Evolutionary conservation across 352 stramenopile species (phyloP).

Genomic region (Saprolegnia diclina): DNA sequence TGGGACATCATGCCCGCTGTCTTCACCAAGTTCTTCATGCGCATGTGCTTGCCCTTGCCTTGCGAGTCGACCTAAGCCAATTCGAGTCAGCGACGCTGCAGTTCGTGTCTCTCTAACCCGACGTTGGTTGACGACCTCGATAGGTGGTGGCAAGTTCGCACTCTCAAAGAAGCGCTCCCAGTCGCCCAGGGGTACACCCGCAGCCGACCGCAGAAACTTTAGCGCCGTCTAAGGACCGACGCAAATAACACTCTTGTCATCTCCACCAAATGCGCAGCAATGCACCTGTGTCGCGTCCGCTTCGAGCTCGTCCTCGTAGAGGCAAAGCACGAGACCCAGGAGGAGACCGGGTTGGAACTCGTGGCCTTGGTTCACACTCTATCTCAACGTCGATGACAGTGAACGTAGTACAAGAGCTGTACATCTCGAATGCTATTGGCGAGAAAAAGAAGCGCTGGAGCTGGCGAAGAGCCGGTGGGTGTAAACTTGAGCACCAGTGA

Average conservation of each 20-base stretch:
- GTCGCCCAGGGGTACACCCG: constrained; percentile 34
- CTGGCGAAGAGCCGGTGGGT: constrained; percentile 7
- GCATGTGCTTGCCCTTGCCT: constrained; percentile 1
- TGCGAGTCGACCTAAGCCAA: background rate
- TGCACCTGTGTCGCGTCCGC: constrained; percentile 20
- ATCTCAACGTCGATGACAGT: background rate
- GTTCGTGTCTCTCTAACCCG: background rate
- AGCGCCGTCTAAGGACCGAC: constrained; percentile 48
- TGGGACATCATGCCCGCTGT: background rate
- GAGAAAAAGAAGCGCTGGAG: constrained; percentile 48
- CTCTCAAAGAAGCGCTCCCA: constrained; percentile 46
- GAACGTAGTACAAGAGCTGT: background rate
- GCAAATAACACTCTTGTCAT: constrained; percentile 26
- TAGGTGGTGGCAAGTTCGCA: constrained; percentile 34
- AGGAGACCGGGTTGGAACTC: constrained; percentile 40
- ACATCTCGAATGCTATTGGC: constrained; percentile 44
- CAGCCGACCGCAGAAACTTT: constrained; percentile 37
- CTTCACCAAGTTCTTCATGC: constrained; percentile 1
- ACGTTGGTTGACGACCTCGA: constrained; percentile 33
- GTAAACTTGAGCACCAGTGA: constrained; percentile 34
- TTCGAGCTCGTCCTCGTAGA: constrained; percentile 45
- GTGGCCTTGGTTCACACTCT: constrained; percentile 37
- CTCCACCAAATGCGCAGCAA: background rate
- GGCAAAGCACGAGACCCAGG: constrained; percentile 38
- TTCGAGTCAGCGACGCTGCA: background rate